Evolutionary conservation across 164 flowering plant species (phyloP).

Genomic region (Echeveria elegans): DNA sequence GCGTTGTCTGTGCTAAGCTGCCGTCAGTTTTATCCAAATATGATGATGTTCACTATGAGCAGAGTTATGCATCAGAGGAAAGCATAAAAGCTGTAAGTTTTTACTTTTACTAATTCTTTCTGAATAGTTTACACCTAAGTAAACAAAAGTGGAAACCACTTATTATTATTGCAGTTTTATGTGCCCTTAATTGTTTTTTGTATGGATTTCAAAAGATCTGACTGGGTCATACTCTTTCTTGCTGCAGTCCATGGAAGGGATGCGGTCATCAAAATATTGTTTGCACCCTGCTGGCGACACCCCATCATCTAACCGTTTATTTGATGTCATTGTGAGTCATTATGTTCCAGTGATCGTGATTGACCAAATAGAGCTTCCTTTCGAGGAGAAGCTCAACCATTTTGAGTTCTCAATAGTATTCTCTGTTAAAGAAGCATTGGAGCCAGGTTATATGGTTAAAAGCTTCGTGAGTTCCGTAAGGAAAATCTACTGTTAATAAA

Average conservation of each 20-base stretch:
- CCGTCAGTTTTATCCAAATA: conserved; percentile 44
- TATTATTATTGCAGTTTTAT: too few species aligned
- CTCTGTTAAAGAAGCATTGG: conserved; percentile 71
- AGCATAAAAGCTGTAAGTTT: conserved; percentile 57
- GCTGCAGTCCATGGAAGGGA: conserved; percentile 64
- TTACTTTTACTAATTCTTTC: neutral
- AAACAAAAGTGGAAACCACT: neutral
- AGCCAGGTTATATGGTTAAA: conserved; percentile 55
- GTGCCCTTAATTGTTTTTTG: conserved; percentile 9
- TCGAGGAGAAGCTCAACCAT: conserved; percentile 82
- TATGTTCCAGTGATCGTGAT: conserved; percentile 96
- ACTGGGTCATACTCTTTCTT: conserved; percentile 2
- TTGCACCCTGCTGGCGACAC: conserved; percentile 94
- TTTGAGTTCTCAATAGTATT: conserved; percentile 57
- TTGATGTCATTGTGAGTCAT: conserved; percentile 94
- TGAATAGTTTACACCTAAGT: neutral
- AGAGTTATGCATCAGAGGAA: conserved; percentile 47
- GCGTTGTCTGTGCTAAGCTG: conserved; percentile 64
- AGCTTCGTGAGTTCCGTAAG: conserved; percentile 54
- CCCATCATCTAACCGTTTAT: conserved; percentile 91
- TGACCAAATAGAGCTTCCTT: conserved; percentile 86
- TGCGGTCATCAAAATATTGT: conserved; percentile 92
- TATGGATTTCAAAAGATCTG: neutral
- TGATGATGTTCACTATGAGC: conserved; percentile 67
- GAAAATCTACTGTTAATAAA: too few species aligned